Evolutionary conservation across 306 rosid genomes (phyloP), one percentile per base, ranked within the genome.

Genomic region (Urtica urens): DNA sequence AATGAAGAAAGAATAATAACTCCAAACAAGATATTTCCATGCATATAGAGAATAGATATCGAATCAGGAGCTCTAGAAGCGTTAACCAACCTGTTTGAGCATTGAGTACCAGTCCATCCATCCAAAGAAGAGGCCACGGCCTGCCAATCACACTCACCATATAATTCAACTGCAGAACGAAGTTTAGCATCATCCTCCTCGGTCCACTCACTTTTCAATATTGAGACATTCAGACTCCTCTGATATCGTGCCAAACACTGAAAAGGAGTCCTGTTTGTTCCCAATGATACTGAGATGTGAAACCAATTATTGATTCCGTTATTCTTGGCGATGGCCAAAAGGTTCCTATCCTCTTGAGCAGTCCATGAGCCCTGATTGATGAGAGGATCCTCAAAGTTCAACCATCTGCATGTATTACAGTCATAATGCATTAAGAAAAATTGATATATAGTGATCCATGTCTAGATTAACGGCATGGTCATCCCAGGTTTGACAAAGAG

Each of bases 331-430:
- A 51, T 46, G 60, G 48, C 48, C 78, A 81, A 74, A 59, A 90
- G 90, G 51, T 51, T 65, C 69, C 59, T 79, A 54, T 90, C 95
- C 78, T 90, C 97, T 39, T 57, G 74, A 10, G 46, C 19, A 9
- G 76, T 72, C 97, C 95, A 90, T 35, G 77, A 58, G 43, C 46
- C 57, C 19, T 64, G 75, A 68, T 84, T 81, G 73, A 84, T 75
- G 78, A 90, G 68, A 51, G 95, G 92, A 69, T 90, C 95, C 68
- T 90, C 94, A 72, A 61, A 81, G 69, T 90, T 90, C 73, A 79
- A 73, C 97, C 97, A 90, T 76, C 97, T 90, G 68, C 43, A 43
- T 39, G 29, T 21, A 62, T 63, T n/a, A n/a, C 31, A 67, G 55
- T 59, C 52, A 57, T 15, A 51, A 12, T 26, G 53, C 40, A 38